A percentile compares a stretch with the other conserved stretches of the same genome.
Conservation (phyloP, 106 monocot species). For the Dactylorhiza incarnata region DNA sequence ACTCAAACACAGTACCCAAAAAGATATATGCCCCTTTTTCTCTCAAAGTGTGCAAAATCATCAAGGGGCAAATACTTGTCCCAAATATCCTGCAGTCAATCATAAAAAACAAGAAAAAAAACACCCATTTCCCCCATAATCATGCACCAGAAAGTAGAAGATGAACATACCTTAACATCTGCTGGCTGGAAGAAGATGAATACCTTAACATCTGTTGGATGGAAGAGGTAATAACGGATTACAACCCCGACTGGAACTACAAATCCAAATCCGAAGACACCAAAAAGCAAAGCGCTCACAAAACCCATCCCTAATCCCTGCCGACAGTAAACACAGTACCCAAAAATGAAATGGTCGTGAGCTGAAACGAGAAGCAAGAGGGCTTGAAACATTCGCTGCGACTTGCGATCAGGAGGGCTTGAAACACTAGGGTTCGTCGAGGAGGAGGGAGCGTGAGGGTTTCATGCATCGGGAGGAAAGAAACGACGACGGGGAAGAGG, state of each 20-base stretch:
- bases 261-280: slow-evolving; percentile 57
- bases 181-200: slow-evolving; percentile 72
- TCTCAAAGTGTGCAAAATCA: neutral
- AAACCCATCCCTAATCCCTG: slow-evolving; percentile 37
- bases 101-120: neutral
- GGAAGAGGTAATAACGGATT: slow-evolving; percentile 59
- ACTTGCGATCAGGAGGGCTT: too few relatives aligned
- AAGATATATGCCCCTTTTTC: neutral
- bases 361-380: slow-evolving; percentile 1
- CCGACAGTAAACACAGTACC: neutral
- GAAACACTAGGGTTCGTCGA: too few relatives aligned
- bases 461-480: too few relatives aligned
- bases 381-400: too few relatives aligned
- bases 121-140: neutral
- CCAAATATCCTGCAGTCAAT: neutral
- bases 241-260: slow-evolving; percentile 61
- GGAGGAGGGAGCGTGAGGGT: too few relatives aligned
- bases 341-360: neutral
- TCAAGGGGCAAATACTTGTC: neutral
- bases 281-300: slow-evolving; percentile 39
- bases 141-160: neutral
- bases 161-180: slow-evolving; percentile 48
- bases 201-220: too few relatives aligned
- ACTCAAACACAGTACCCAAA: neutral
- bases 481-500: too few relatives aligned